Evolutionary conservation across 139 green algal genomes (phyloP).

Genomic region (Pleodorina starrii): DNA sequence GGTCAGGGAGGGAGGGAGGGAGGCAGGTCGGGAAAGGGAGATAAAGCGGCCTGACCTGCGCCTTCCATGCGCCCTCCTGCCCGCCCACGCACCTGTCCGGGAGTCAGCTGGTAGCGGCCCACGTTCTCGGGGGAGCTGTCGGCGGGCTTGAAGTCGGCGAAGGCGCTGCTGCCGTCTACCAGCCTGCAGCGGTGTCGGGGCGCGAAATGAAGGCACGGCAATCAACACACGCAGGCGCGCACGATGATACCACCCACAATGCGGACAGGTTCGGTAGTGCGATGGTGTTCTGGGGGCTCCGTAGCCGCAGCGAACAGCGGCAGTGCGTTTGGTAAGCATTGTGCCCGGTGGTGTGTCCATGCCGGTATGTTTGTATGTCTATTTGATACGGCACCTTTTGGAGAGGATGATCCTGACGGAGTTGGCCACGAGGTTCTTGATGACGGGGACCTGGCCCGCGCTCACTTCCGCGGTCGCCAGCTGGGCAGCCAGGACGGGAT

Average conservation of each 20-base stretch:
- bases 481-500: not conserved
- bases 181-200: slow-evolving; percentile 1
- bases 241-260: no score
- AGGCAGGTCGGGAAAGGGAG: no score
- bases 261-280: no score
- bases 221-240: no score
- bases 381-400: no score
- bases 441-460: not conserved
- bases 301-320: no score
- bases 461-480: not conserved
- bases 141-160: not conserved
- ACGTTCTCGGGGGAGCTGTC: not conserved
- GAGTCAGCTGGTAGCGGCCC: slow-evolving; percentile 24
- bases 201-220: not conserved
- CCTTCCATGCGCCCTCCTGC: not conserved
- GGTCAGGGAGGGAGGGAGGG: not conserved
- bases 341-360: no score
- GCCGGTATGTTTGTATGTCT: no score
- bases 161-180: not conserved
- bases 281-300: no score
- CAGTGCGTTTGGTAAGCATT: no score
- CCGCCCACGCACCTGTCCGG: not conserved
- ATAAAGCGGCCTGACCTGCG: not conserved
- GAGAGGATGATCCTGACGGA: not conserved
- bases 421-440: not conserved